These are phyloP conservation scores for Paspalum vaginatum DNA, from an alignment of 176 grass and related monocot species.

Conservation along the genomic window DNA sequence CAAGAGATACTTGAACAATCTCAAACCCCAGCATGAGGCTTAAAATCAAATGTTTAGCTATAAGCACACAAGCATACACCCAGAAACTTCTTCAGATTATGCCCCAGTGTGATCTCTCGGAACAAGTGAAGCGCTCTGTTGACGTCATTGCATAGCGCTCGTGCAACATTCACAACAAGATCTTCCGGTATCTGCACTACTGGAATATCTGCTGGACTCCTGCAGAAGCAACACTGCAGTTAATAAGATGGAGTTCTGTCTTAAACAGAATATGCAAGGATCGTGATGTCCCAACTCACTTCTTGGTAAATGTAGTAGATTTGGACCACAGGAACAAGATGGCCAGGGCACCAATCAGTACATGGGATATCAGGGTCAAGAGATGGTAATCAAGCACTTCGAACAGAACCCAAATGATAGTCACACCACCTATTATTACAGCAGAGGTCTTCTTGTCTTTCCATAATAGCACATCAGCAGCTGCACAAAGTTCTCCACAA, in stretches of 20 bases:
- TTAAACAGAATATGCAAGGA: background rate
- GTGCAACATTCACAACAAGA: slow-evolving; percentile 48
- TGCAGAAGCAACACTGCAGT: slow-evolving; percentile 33
- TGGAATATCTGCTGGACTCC: slow-evolving; percentile 66
- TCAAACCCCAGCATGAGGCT: background rate
- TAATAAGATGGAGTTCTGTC: slow-evolving; percentile 3
- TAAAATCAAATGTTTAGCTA: background rate
- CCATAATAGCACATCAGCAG: slow-evolving; percentile 92
- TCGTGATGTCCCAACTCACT: slow-evolving; percentile 36
- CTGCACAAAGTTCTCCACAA: slow-evolving; percentile 48
- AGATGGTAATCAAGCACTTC: slow-evolving; percentile 87
- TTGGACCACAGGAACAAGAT: slow-evolving; percentile 83
- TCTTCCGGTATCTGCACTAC: slow-evolving; percentile 74
- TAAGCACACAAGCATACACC: slow-evolving; percentile 41
- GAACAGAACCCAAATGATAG: slow-evolving; percentile 77
- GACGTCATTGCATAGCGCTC: slow-evolving; percentile 56
- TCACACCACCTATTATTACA: slow-evolving; percentile 62
- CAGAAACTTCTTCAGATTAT: slow-evolving; percentile 78
- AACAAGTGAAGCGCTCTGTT: slow-evolving; percentile 63
- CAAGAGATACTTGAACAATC: background rate
- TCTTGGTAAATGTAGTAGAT: slow-evolving; percentile 72
- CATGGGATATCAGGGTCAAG: slow-evolving; percentile 71
- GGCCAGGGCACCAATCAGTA: slow-evolving; percentile 62
- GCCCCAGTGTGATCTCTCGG: slow-evolving; percentile 62
- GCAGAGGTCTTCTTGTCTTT: slow-evolving; percentile 88